Conservation (phyloP, 2,329 filamentous ascomycete genomes). For the Harringtonia lauricola region DNA sequence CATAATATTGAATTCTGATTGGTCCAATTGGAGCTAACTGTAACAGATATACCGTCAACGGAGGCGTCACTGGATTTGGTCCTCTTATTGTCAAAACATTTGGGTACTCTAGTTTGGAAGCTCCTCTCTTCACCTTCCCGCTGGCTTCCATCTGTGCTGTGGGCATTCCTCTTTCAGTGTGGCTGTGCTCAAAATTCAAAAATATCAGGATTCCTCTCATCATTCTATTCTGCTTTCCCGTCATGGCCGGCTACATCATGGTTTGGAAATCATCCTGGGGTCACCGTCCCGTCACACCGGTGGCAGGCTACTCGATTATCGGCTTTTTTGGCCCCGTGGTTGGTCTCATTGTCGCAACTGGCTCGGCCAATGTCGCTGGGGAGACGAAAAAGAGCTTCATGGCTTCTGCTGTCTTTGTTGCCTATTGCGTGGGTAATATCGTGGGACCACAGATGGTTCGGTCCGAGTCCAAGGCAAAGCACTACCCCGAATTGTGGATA, state of each 20-base stretch:
- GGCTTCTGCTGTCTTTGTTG: slow-evolving; percentile 62
- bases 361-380: slow-evolving; percentile 59
- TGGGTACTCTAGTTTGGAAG: slow-evolving; percentile 50
- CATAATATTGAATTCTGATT: no score
- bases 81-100: slow-evolving; percentile 64
- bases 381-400: slow-evolving; percentile 71
- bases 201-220: slow-evolving; percentile 58
- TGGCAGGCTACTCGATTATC: slow-evolving; percentile 61
- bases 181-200: slow-evolving; percentile 43
- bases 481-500: slow-evolving; percentile 63
- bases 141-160: slow-evolving; percentile 58
- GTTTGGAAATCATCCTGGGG: slow-evolving; percentile 62
- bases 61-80: slow-evolving; percentile 59
- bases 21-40: no score
- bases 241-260: slow-evolving; percentile 62
- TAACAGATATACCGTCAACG: slow-evolving; percentile 65
- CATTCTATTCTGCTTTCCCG: slow-evolving; percentile 55
- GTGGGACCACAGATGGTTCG: slow-evolving; percentile 62
- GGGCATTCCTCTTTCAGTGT: slow-evolving; percentile 55
- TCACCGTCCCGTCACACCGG: slow-evolving; percentile 52
- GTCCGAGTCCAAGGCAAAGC: slow-evolving; percentile 49
- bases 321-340: slow-evolving; percentile 65
- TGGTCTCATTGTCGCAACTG: slow-evolving; percentile 40
- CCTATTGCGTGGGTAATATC: slow-evolving; percentile 67
- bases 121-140: slow-evolving; percentile 66